A percentile compares a stretch with the other conserved stretches of the same genome.
phyloP scores from a whole-genome alignment of 2,329 filamentous ascomycete species.

The Epichloe sp. region DNA sequence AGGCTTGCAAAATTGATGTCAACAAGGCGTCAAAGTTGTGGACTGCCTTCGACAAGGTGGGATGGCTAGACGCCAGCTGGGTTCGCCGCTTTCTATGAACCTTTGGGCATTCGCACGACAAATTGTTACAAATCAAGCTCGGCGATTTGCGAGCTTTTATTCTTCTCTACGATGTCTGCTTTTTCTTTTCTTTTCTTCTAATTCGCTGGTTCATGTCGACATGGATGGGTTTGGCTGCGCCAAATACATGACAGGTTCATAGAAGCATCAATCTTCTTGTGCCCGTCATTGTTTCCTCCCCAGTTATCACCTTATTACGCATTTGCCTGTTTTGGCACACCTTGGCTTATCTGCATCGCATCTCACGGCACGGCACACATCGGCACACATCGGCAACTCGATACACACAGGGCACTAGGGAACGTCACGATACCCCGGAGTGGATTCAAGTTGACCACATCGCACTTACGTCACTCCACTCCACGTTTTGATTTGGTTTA shows the following conservation, averaged over 20 bases:
- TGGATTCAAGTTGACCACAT: constrained; percentile 19
- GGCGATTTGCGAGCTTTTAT: background rate
- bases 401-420: constrained; percentile 20
- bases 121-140: constrained; percentile 5
- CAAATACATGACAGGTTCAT: background rate
- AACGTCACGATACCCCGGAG: constrained; percentile 28
- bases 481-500: constrained; percentile 8
- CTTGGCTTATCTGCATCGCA: background rate
- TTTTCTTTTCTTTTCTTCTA: background rate
- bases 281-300: background rate
- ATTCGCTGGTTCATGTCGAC: constrained; percentile 1
- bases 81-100: constrained; percentile 23
- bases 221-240: constrained; percentile 5
- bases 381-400: constrained; percentile 11
- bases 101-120: constrained; percentile 4
- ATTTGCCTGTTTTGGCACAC: constrained; percentile 2
- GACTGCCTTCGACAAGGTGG: constrained; percentile 76
- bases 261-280: background rate
- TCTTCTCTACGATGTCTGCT: no score
- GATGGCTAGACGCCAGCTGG: constrained; percentile 56
- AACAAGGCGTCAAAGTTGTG: constrained; percentile 93
- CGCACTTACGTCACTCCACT: constrained; percentile 25
- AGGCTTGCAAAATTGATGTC: constrained; percentile 96
- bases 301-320: background rate
- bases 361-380: constrained; percentile 13